Evolutionary conservation across 768 basidiomycete genomes (phyloP), one percentile per base, ranked within the genome.

Genomic region (Leccinum fibrillosum): DNA sequence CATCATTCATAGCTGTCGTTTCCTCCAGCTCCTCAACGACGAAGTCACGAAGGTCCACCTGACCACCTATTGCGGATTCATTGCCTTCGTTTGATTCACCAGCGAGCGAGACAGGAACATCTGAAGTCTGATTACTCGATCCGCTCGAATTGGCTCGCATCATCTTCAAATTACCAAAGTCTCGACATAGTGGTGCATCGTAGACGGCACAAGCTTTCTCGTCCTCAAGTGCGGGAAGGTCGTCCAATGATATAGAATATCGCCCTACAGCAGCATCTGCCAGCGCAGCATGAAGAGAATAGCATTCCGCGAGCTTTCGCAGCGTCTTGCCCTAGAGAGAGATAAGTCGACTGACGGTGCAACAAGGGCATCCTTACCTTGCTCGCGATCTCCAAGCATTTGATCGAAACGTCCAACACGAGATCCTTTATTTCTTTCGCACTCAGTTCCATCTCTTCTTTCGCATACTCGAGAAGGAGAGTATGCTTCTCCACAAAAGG

Each of bases 401-500:
- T 77, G 52, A 77, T 68, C 7, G 82, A 81, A 37, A 89, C 82
- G n/a, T 88, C 84, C 63, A 80, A 76, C 9, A 85, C 75, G 26
- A 90, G 74, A 7, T 69, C 68, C 49, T 74, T 72, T 26, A 83
- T 69, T 25, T 81, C 82, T 44, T 67, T 66, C 51, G 32, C 55
- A 64, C 66, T 71, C 72, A 85, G 75, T 49, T 75, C 77, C 66
- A 82, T 80, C 42, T 65, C 69, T 28, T 68, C 68, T 54, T 63
- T 74, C 11, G 76, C 80, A 61, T 83, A 90, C 49, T 82, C 78
- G 49, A 86, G 65, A 19, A 87, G 68, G 45, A 77, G 68, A 49
- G 72, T 63, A 65, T 78, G 81, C 54, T 81, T 78, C 64, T 89
- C 88, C 45, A 88, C 80, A 66, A 89, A 90, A 26, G 88, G 86